Conservation (phyloP, 2,329 filamentous ascomycete species). For the Alternaria infectoria region DNA sequence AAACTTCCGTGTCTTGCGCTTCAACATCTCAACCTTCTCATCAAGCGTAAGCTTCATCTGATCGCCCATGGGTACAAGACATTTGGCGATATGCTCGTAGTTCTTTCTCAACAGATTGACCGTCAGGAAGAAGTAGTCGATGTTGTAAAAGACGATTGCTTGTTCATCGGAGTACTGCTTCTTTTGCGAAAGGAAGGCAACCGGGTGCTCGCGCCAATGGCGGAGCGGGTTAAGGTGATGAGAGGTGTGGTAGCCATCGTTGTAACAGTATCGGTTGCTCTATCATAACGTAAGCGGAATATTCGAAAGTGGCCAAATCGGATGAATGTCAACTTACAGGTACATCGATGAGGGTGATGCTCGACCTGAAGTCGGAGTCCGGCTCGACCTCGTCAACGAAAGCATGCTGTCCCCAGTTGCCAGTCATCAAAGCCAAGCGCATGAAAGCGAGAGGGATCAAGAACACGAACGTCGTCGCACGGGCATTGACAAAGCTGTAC, state of each 20-base stretch:
- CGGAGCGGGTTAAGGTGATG: constrained; percentile 79
- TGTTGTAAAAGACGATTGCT: constrained; percentile 79
- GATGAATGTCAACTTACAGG: constrained; percentile 61
- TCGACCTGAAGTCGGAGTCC: constrained; percentile 78
- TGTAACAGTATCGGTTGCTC: constrained; percentile 84
- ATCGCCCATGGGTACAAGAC: constrained; percentile 75
- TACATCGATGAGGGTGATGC: constrained; percentile 80
- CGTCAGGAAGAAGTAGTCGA: constrained; percentile 81
- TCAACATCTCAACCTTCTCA: constrained; percentile 68
- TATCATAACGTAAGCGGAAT: constrained; percentile 42
- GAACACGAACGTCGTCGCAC: constrained; percentile 68
- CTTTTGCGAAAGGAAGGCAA: constrained; percentile 74
- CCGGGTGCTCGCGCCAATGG: constrained; percentile 82
- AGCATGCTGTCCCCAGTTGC: constrained; percentile 85
- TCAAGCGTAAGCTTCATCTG: constrained; percentile 71
- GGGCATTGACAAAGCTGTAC: constrained; percentile 55
- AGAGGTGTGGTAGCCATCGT: constrained; percentile 82
- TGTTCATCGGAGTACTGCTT: constrained; percentile 68
- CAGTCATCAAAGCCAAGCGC: constrained; percentile 76
- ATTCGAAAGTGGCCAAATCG: rapidly evolving
- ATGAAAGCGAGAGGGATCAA: constrained; percentile 70
- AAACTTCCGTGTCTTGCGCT: constrained; percentile 69
- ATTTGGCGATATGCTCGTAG: constrained; percentile 71
- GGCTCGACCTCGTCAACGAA: constrained; percentile 78
- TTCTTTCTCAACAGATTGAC: constrained; percentile 72